phyloP scores from a whole-genome alignment of 345 rosid genomes.

The Erysimum cheiranthoides region DNA sequence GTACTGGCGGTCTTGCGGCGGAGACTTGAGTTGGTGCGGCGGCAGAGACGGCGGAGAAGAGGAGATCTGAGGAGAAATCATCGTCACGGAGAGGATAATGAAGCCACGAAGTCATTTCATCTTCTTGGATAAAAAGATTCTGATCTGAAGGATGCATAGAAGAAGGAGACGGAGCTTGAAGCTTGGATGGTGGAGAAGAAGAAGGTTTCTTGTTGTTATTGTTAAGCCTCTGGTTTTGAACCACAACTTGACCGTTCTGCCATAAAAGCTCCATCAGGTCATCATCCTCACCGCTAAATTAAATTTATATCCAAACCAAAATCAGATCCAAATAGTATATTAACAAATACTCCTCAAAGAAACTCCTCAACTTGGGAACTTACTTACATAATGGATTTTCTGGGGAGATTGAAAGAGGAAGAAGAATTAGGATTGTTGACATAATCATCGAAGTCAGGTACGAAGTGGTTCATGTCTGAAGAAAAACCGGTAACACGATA shows the following conservation, averaged over 20 bases:
- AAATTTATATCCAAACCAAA: not conserved
- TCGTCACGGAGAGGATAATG: conserved; percentile 64
- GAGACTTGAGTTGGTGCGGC: conserved; percentile 32
- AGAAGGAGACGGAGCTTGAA: conserved; percentile 33
- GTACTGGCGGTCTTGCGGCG: not conserved
- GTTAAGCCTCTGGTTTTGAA: conserved; percentile 63
- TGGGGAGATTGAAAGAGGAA: conserved; percentile 49
- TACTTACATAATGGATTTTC: conserved; percentile 55
- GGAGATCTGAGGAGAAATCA: conserved; percentile 66
- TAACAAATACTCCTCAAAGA: no score
- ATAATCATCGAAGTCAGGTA: conserved; percentile 71
- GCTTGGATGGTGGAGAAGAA: conserved; percentile 8
- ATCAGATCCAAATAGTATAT: not conserved
- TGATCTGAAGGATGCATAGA: conserved; percentile 45
- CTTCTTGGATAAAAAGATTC: conserved; percentile 80
- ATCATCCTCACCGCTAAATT: conserved; percentile 60
- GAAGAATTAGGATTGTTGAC: conserved; percentile 42
- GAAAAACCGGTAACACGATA: no score
- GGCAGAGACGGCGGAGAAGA: conserved; percentile 41
- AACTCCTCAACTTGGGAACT: not conserved
- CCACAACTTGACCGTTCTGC: conserved; percentile 87
- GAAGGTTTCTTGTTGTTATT: conserved; percentile 55
- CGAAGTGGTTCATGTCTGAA: conserved; percentile 44
- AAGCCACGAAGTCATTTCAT: conserved; percentile 95
- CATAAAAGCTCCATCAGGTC: conserved; percentile 89